Evolutionary conservation across 345 rosid genomes (phyloP).

Genomic region (Bruguiera parviflora): DNA sequence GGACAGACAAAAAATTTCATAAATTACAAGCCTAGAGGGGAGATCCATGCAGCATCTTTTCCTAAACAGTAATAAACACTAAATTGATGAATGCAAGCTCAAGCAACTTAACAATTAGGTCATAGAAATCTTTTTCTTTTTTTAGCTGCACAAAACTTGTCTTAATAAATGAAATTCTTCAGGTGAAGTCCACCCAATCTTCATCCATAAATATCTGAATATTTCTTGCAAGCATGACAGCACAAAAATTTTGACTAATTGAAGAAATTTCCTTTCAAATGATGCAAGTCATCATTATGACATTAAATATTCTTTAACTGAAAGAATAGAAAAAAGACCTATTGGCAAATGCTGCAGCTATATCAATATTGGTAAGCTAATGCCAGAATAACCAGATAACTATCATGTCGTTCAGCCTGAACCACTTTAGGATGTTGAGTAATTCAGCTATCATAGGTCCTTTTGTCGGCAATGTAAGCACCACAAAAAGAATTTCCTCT

Average conservation of each 20-base stretch:
- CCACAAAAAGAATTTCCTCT: neutral
- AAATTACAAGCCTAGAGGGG: neutral
- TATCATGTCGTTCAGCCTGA: neutral
- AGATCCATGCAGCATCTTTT: neutral
- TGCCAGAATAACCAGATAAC: neutral
- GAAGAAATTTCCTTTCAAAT: no score
- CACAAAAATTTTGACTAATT: no score
- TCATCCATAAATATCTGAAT: no score
- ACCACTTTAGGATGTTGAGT: neutral
- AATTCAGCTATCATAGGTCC: neutral
- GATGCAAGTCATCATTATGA: no score
- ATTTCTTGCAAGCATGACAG: no score
- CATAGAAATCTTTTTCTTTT: neutral
- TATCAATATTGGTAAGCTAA: neutral
- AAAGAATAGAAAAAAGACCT: no score
- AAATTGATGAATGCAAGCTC: neutral
- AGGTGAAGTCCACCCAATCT: no score
- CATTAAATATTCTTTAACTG: no score
- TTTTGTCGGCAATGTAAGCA: no score
- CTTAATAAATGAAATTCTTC: neutral
- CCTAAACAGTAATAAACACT: neutral
- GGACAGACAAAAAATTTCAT: neutral
- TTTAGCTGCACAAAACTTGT: neutral
- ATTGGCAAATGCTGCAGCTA: neutral
- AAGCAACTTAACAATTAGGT: neutral